A percentile compares a stretch with the other conserved stretches of the same genome.
phyloP scores from a whole-genome alignment of 371 early-diverging fungal species.

The Mortierella sp. region DNA sequence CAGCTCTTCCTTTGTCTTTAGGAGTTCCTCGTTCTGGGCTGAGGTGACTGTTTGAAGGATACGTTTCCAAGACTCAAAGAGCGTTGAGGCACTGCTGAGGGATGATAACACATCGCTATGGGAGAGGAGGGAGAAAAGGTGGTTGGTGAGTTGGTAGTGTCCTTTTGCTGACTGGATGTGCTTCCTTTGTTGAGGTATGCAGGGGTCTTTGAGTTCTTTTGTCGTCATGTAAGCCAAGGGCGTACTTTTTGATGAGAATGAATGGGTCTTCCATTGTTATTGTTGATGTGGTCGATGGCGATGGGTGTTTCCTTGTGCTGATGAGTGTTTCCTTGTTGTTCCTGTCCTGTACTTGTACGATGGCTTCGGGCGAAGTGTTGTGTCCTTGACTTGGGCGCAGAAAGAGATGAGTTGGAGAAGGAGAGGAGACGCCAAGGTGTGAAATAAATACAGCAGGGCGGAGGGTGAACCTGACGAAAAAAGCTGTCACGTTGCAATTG shows the following conservation, averaged over 20 bases:
- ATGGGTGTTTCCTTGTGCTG: not conserved
- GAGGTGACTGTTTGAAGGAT: constrained; percentile 75
- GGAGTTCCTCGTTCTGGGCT: constrained; percentile 70
- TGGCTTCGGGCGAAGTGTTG: not conserved
- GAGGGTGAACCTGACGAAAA: not conserved
- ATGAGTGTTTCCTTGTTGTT: not conserved
- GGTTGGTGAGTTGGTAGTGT: not conserved
- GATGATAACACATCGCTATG: constrained; percentile 69
- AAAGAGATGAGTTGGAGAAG: not conserved
- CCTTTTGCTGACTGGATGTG: not conserved
- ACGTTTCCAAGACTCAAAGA: constrained; percentile 72
- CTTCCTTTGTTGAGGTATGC: not conserved
- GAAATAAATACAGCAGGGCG: not conserved
- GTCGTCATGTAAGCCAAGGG: not conserved
- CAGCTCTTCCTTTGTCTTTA: constrained; percentile 74
- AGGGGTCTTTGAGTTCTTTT: not conserved
- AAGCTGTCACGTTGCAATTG: not conserved
- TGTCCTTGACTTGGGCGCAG: not conserved
- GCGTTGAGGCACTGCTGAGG: constrained; percentile 61
- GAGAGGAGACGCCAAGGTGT: not conserved
- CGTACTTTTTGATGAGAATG: constrained; percentile 57
- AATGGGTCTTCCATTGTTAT: constrained; percentile 56
- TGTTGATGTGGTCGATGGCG: not conserved
- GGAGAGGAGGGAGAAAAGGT: not conserved
- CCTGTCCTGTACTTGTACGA: not conserved